phyloP scores from a whole-genome alignment of 2,329 filamentous ascomycete species.

The Fusarium lyarnte region DNA sequence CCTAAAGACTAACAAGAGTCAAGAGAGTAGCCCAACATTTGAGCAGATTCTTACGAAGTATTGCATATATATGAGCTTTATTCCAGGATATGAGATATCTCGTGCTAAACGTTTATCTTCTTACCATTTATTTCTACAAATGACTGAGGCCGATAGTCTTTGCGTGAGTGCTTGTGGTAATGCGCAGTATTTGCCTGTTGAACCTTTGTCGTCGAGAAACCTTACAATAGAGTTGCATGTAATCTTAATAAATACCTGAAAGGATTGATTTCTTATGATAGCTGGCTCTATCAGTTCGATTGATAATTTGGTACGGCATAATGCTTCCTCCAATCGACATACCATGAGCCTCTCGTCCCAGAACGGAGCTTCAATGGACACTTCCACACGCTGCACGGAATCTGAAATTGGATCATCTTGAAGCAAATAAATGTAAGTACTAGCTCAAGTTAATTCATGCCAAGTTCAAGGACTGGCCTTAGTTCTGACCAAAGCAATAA shows the following conservation, averaged over 20 bases:
- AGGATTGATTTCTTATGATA: not conserved
- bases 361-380: too few species aligned
- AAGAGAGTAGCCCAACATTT: not conserved
- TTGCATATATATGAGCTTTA: not conserved
- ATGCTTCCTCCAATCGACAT: not conserved
- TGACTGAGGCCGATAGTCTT: not conserved
- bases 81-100: not conserved
- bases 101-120: not conserved
- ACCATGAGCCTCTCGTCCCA: not conserved
- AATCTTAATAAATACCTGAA: not conserved
- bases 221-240: too few species aligned
- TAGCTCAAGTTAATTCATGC: not conserved
- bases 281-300: not conserved
- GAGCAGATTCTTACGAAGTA: not conserved
- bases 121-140: not conserved
- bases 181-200: not conserved
- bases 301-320: not conserved
- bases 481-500: too few species aligned
- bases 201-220: not conserved
- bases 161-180: not conserved
- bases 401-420: rapidly evolving
- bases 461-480: not conserved
- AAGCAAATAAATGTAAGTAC: rapidly evolving
- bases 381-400: not conserved
- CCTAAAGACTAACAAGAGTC: not conserved